phyloP scores from a whole-genome alignment of 129 eudicot genomes.

The Erigeron canadensis region DNA sequence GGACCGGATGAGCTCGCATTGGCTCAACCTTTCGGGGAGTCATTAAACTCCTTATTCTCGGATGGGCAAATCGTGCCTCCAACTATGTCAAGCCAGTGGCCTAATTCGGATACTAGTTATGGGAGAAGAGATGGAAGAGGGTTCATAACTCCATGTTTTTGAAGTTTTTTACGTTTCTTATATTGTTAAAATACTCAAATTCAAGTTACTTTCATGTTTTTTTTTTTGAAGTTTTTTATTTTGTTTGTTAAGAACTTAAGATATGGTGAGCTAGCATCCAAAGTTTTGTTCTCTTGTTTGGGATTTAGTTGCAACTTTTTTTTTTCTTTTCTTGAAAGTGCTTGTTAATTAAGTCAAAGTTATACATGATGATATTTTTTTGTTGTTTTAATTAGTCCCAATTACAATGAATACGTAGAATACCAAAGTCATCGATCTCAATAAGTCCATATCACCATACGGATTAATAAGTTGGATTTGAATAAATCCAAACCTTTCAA shows the following conservation, averaged over 20 bases:
- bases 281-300: slow-evolving; percentile 22
- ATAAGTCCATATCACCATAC: no score
- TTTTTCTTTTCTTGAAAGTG: background rate
- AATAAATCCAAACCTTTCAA: no score
- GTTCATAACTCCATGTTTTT: slow-evolving; percentile 35
- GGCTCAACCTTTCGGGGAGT: slow-evolving; percentile 48
- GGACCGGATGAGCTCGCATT: slow-evolving; percentile 52
- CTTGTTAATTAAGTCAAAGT: background rate
- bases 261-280: background rate
- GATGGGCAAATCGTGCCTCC: slow-evolving; percentile 72
- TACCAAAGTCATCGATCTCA: no score
- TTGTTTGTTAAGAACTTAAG: no score
- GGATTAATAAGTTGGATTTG: no score
- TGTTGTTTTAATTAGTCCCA: no score
- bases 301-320: background rate
- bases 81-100: slow-evolving; percentile 35
- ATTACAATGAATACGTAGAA: no score
- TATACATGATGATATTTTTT: slow-evolving; percentile 1
- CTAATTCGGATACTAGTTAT: slow-evolving; percentile 32
- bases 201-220: no score
- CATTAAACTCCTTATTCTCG: slow-evolving; percentile 55
- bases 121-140: slow-evolving; percentile 33
- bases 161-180: slow-evolving; percentile 2
- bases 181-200: no score
- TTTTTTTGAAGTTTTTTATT: no score